These are phyloP conservation scores for Cunninghamia lanceolata DNA, from an alignment of 75 land plant genomes.

Conservation along the genomic window DNA sequence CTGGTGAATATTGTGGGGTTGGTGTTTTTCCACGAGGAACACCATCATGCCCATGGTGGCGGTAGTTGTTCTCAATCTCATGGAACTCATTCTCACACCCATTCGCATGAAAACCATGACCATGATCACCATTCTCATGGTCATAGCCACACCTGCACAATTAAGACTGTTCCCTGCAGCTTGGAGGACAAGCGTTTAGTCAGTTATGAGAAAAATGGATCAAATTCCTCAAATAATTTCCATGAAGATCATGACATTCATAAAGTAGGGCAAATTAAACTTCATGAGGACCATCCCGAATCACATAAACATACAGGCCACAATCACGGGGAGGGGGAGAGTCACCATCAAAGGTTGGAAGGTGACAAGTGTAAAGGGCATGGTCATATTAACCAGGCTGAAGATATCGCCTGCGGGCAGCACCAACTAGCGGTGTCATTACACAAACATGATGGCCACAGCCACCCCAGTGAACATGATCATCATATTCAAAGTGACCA, in stretches of 20 bases:
- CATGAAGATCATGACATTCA: slow-evolving; percentile 17
- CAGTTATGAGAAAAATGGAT: background rate
- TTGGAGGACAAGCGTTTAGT: background rate
- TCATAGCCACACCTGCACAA: slow-evolving; percentile 14
- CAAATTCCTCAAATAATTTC: background rate
- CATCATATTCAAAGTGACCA: background rate
- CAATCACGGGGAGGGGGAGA: slow-evolving; percentile 10
- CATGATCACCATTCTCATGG: slow-evolving; percentile 25
- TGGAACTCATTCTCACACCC: slow-evolving; percentile 16
- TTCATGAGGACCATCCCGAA: slow-evolving; percentile 1
- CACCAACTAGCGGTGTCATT: background rate
- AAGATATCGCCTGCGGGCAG: background rate
- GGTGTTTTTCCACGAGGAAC: slow-evolving; percentile 93
- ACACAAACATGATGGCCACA: slow-evolving; percentile 11
- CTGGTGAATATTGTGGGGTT: slow-evolving; percentile 86
- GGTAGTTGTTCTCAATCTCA: slow-evolving; percentile 58
- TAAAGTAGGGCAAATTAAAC: slow-evolving; percentile 7
- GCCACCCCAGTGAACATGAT: slow-evolving; percentile 11
- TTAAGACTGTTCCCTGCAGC: slow-evolving; percentile 3
- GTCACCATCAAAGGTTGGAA: slow-evolving; percentile 1
- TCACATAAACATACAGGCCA: slow-evolving; percentile 13
- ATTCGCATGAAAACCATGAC: slow-evolving; percentile 24
- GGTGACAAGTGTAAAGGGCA: background rate
- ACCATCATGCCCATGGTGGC: slow-evolving; percentile 94
- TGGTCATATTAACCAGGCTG: background rate